A percentile compares a stretch with the other conserved stretches of the same genome.
Evolutionary conservation across 2,329 filamentous ascomycete species (phyloP).

Genomic region (Gyromitra esculenta): DNA sequence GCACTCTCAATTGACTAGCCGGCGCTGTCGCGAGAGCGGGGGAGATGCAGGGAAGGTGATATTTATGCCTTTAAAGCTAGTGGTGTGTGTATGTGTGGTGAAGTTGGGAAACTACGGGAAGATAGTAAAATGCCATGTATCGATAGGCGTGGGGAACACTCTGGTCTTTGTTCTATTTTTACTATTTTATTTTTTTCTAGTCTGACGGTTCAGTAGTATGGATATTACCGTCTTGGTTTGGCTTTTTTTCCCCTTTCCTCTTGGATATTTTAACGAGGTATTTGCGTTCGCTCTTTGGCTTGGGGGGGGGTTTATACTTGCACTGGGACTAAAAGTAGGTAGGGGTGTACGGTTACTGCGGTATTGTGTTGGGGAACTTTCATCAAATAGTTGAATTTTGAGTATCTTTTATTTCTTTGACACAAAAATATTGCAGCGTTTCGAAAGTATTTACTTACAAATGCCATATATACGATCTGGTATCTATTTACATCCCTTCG

Average conservation of each 20-base stretch:
- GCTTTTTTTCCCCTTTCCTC: neutral
- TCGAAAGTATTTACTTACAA: neutral
- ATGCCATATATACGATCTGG: slow-evolving; percentile 1
- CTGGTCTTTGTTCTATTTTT: slow-evolving; percentile 13
- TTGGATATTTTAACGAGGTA: slow-evolving; percentile 7
- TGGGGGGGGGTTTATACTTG: neutral
- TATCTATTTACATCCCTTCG: neutral
- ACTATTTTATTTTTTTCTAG: slow-evolving; percentile 2
- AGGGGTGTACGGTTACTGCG: neutral
- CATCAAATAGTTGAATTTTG: neutral
- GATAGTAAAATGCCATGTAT: slow-evolving; percentile 7
- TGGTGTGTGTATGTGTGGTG: slow-evolving; percentile 7
- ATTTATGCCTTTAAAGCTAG: neutral
- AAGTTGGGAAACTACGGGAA: neutral
- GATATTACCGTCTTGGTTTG: slow-evolving; percentile 8
- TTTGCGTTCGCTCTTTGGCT: slow-evolving; percentile 9
- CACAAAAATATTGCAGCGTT: neutral
- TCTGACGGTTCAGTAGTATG: neutral
- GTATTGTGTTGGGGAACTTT: neutral
- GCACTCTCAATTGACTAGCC: slow-evolving; percentile 38
- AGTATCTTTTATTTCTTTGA: slow-evolving; percentile 7
- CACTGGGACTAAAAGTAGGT: neutral
- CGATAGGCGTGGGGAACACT: neutral
- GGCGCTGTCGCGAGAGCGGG: slow-evolving; percentile 23
- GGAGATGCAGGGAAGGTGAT: neutral